Base-by-base conservation (phyloP, 371 early-diverging fungal genomes). In the Blakeslea trispora region DNA sequence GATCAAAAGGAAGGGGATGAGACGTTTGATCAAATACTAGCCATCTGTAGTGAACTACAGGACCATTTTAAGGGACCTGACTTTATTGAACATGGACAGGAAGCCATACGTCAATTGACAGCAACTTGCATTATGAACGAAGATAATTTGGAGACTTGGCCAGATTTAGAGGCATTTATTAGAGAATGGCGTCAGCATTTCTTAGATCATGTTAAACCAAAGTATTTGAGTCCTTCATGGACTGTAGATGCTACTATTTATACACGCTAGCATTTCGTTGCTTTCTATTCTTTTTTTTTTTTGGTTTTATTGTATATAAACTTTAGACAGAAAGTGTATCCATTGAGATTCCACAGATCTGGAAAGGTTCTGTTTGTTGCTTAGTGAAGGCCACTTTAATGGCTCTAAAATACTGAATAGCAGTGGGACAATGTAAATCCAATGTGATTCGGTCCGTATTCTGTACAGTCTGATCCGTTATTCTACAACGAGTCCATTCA, bases 141-240 rank as follows among this genome's bases (percentile, higher is more conserved):
- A 32, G 67, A 77, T 19, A 51, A 23, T 0, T 54, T 61, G 42
- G 72, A 68, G 50, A 45, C 61, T 15, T 66, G 65, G 69, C 71
- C 81, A 14, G 74, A 62, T 23, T 40, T 64, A 3, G 81, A 73
- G 17, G 60, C 23, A 0, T 72, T 82, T 54, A 68, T 81, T 3
- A 67, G 59, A 23, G 55, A 63, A 24, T 84, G 84, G 84, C 73
- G 84, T 19, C 63, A 63, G 28, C 84, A 84, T 59, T 84, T 84
- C 60, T 60, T 84, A 23, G 68, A 75, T 32, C 47, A 76, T 56
- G 49, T 75, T 5, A 41, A 65, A 32, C 83, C 83, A 9, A 52
- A 60, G 13, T 50, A 74, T 47, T 52, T 84, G 8, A 82, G 83
- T 28, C 50, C 52, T 11, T 55, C 65, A 39, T 84, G 84, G 84